These are phyloP conservation scores for Hypoxylon sp. DNA, from an alignment of 2,329 filamentous ascomycete species.

Conservation along the genomic window DNA sequence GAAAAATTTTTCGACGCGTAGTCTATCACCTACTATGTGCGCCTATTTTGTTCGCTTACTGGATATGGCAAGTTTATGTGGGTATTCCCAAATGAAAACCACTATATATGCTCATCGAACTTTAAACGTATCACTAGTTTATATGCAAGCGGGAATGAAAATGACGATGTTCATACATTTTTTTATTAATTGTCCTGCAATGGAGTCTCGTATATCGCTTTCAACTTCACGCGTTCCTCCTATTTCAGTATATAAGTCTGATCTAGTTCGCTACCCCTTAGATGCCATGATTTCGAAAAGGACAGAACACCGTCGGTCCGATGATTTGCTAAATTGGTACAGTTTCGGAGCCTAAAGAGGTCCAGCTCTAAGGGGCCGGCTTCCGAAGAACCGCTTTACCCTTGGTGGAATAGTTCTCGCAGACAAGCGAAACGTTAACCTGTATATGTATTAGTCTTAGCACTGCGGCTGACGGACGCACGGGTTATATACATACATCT, in stretches of 20 bases:
- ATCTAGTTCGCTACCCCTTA: not conserved
- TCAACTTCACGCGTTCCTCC: not conserved
- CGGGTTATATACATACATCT: conserved; percentile 5
- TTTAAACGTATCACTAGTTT: conserved; percentile 21
- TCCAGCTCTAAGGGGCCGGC: not conserved
- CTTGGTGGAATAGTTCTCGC: conserved; percentile 10
- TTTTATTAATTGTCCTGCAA: not conserved
- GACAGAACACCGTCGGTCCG: not conserved
- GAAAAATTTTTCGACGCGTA: conserved; percentile 13
- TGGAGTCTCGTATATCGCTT: not conserved
- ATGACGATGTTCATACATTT: not conserved
- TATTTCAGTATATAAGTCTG: not conserved
- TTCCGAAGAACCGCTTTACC: conserved; percentile 8
- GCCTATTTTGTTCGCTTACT: conserved; percentile 18
- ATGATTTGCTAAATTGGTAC: conserved; percentile 4
- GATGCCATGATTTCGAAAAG: not conserved
- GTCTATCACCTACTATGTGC: conserved; percentile 5
- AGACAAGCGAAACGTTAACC: conserved; percentile 19
- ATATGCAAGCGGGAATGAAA: not conserved
- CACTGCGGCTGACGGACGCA: conserved; percentile 24
- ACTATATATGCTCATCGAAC: conserved; percentile 9
- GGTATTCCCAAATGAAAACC: conserved; percentile 10
- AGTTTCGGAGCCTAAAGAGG: conserved; percentile 3
- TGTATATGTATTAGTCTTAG: conserved; percentile 9
- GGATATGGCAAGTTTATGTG: conserved; percentile 21